These are phyloP conservation scores for Castanospermum australe DNA, from an alignment of 306 rosid species.

Conservation along the genomic window DNA sequence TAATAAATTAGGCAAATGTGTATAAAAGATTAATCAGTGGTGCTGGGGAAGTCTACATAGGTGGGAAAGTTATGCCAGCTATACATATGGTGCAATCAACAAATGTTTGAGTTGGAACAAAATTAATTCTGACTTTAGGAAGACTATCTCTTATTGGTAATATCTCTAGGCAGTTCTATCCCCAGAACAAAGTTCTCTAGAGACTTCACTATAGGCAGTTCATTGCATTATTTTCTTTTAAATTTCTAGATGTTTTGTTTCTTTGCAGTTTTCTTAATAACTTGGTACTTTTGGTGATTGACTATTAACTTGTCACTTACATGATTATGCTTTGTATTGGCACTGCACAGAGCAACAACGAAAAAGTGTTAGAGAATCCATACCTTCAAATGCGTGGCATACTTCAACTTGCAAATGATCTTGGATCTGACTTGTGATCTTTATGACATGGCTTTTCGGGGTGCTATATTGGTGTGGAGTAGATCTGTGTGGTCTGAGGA, in stretches of 20 bases:
- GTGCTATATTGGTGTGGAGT: slow-evolving; percentile 41
- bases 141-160: background rate
- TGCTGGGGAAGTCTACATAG: background rate
- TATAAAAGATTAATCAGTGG: background rate
- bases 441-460: slow-evolving; percentile 37
- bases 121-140: background rate
- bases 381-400: slow-evolving; percentile 99
- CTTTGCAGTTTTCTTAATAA: slow-evolving; percentile 16
- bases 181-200: background rate
- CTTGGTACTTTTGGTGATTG: background rate
- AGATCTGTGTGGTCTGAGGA: slow-evolving; percentile 29
- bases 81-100: background rate
- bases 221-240: background rate
- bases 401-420: slow-evolving; percentile 91
- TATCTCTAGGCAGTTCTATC: slow-evolving; percentile 12
- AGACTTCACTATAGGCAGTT: background rate
- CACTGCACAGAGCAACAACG: slow-evolving; percentile 85
- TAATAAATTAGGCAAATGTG: background rate
- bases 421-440: slow-evolving; percentile 73
- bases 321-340: slow-evolving; percentile 32
- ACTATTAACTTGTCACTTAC: slow-evolving; percentile 12
- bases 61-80: background rate
- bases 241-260: background rate
- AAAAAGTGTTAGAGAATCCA: slow-evolving; percentile 96
- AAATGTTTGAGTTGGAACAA: background rate